phyloP scores from a whole-genome alignment of 2,329 filamentous ascomycete species.

The Cladosporium sp. region DNA sequence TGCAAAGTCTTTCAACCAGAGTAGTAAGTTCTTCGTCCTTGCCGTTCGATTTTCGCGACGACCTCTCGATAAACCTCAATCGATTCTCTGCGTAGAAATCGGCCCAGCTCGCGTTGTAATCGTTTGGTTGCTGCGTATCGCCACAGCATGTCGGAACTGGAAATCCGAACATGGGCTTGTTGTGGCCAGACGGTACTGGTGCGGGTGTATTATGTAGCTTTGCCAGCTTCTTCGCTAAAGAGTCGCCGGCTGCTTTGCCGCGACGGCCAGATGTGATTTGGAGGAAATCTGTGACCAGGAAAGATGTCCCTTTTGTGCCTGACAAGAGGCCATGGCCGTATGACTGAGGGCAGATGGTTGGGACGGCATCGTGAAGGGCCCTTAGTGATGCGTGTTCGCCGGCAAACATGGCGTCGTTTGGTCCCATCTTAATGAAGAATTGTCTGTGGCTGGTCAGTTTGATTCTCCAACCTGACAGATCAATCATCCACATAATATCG shows the following conservation, averaged over 20 bases:
- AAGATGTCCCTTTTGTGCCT: slow-evolving; percentile 45
- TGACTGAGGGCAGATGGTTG: slow-evolving; percentile 70
- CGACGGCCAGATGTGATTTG: slow-evolving; percentile 50
- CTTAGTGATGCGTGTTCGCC: slow-evolving; percentile 82
- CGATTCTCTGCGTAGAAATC: slow-evolving; percentile 80
- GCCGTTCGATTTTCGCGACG: slow-evolving; percentile 59
- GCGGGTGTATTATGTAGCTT: slow-evolving; percentile 73
- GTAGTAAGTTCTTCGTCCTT: slow-evolving; percentile 57
- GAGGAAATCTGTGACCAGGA: slow-evolving; percentile 74
- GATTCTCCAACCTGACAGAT: no score
- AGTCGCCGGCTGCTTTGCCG: slow-evolving; percentile 18
- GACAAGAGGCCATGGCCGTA: slow-evolving; percentile 65
- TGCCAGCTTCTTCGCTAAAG: slow-evolving; percentile 71
- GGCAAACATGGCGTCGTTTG: slow-evolving; percentile 59
- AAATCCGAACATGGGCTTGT: slow-evolving; percentile 72
- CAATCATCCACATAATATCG: no score
- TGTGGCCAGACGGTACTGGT: slow-evolving; percentile 57
- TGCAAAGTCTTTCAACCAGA: slow-evolving; percentile 62
- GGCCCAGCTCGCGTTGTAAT: slow-evolving; percentile 69
- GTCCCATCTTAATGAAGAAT: slow-evolving; percentile 69
- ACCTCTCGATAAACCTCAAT: slow-evolving; percentile 60
- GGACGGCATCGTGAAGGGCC: slow-evolving; percentile 68
- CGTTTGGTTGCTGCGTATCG: slow-evolving; percentile 76
- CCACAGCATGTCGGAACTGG: slow-evolving; percentile 83
- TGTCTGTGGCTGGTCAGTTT: slow-evolving; percentile 19